phyloP scores from a whole-genome alignment of 805 yeast genomes.

The Barnettozyma pratensis region DNA sequence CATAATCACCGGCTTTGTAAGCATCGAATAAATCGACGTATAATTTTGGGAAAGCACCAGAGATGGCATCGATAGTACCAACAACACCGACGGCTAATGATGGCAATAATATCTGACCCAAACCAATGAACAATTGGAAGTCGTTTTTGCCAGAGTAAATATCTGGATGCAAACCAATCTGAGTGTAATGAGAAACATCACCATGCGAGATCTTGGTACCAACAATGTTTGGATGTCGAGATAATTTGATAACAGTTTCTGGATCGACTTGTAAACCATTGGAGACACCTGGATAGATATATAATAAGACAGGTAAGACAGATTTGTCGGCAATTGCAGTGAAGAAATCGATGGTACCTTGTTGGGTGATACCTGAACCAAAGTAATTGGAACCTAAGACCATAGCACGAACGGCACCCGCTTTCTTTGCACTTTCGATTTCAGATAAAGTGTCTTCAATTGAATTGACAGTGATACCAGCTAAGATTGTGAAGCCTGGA shows the following conservation, averaged over 20 bases:
- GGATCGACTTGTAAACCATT: conserved; percentile 33
- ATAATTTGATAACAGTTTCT: conserved; percentile 30
- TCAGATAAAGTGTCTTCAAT: conserved; percentile 41
- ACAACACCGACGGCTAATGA: conserved; percentile 40
- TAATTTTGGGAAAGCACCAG: conserved; percentile 48
- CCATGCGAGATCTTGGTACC: conserved; percentile 51
- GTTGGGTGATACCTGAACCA: conserved; percentile 40
- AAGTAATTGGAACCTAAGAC: conserved; percentile 45
- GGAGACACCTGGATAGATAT: conserved; percentile 41
- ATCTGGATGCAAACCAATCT: conserved; percentile 38
- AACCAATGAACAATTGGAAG: conserved; percentile 43
- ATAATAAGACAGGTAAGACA: conserved; percentile 35
- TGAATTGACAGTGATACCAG: conserved; percentile 45
- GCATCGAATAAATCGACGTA: conserved; percentile 38
- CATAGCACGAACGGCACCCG: conserved; percentile 36
- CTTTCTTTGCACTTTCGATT: conserved; percentile 29
- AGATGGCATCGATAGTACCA: conserved; percentile 49
- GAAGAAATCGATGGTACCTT: conserved; percentile 41
- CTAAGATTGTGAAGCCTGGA: conserved; percentile 38
- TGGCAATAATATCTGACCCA: conserved; percentile 47
- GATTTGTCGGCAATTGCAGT: conserved; percentile 35
- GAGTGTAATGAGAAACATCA: conserved; percentile 42
- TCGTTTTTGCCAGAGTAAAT: conserved; percentile 30
- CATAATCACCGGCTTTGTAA: conserved; percentile 33
- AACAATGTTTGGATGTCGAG: conserved; percentile 37